phyloP scores from a whole-genome alignment of 2,329 filamentous ascomycete genomes.

The Aureobasidium vineae region DNA sequence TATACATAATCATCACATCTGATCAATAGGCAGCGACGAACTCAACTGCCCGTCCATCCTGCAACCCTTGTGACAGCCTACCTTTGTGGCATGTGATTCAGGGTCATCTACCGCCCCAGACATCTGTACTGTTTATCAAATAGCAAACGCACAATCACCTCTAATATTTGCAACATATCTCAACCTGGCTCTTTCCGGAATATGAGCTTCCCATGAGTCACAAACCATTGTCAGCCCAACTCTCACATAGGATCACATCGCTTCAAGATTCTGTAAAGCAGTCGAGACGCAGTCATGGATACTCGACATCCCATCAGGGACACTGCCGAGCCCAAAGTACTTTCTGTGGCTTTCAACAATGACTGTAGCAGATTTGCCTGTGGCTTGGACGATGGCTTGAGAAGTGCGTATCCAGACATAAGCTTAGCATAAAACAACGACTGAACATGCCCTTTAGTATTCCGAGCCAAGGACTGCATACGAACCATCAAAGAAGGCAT shows the following conservation, averaged over 20 bases:
- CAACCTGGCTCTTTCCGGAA: background rate
- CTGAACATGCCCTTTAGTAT: constrained; percentile 28
- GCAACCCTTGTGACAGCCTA: background rate
- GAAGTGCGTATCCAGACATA: constrained; percentile 36
- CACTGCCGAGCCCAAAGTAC: constrained; percentile 68
- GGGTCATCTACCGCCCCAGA: constrained; percentile 13
- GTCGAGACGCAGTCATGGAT: constrained; percentile 64
- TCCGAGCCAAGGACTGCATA: constrained; percentile 40
- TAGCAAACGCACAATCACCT: background rate
- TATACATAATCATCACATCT: background rate
- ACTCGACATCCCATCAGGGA: constrained; percentile 82
- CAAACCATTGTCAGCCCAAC: background rate
- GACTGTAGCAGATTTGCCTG: constrained; percentile 84
- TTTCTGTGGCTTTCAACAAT: constrained; percentile 82
- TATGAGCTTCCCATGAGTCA: background rate
- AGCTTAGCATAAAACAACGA: background rate
- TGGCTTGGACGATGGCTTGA: constrained; percentile 81
- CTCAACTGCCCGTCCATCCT: background rate
- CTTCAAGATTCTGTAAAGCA: background rate
- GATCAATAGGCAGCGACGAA: background rate
- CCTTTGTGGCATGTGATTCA: constrained; percentile 11
- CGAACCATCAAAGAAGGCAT: constrained; percentile 34
- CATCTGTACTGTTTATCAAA: background rate
- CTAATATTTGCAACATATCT: background rate
- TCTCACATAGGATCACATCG: background rate